Conservation (phyloP, 2,329 filamentous ascomycete genomes). For the Colletotrichum sansevieriae region DNA sequence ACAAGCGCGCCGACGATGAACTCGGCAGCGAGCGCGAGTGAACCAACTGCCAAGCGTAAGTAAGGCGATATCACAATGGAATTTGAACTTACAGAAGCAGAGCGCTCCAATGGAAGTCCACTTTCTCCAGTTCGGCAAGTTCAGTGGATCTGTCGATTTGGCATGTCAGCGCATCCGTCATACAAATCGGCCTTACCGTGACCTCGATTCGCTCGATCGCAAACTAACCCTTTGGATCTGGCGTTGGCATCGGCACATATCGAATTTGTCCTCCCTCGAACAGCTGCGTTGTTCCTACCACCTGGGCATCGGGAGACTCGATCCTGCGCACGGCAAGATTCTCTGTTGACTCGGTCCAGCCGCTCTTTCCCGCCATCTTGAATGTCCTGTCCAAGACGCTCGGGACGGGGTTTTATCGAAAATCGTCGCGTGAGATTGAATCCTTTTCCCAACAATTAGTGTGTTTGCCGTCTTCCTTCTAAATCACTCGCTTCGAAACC, state of each 20-base stretch:
- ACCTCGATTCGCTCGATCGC: not conserved
- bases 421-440: constrained; percentile 13
- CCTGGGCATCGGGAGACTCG: constrained; percentile 43
- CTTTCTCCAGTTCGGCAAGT: constrained; percentile 50
- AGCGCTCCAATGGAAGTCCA: constrained; percentile 48
- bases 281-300: constrained; percentile 46
- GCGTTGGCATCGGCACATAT: constrained; percentile 48
- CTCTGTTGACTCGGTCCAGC: constrained; percentile 44
- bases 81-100: constrained; percentile 47
- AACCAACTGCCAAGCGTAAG: constrained; percentile 35
- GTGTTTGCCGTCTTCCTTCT: not conserved
- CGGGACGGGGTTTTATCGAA: constrained; percentile 7
- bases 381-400: constrained; percentile 20
- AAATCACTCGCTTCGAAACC: constrained; percentile 13
- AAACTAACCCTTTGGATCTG: constrained; percentile 48
- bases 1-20: constrained; percentile 49
- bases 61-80: too few species aligned
- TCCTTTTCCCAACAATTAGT: not conserved
- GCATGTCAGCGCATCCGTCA: constrained; percentile 17
- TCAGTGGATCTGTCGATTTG: constrained; percentile 47
- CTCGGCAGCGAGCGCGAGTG: constrained; percentile 41
- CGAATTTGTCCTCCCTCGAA: constrained; percentile 43
- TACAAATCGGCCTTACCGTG: not conserved
- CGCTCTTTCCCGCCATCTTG: constrained; percentile 39
- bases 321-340: constrained; percentile 42